A percentile compares a stretch with the other conserved stretches of the same genome.
Conservation (phyloP, 1,139 yeast species). For the Yamadazyma friedrichii region DNA sequence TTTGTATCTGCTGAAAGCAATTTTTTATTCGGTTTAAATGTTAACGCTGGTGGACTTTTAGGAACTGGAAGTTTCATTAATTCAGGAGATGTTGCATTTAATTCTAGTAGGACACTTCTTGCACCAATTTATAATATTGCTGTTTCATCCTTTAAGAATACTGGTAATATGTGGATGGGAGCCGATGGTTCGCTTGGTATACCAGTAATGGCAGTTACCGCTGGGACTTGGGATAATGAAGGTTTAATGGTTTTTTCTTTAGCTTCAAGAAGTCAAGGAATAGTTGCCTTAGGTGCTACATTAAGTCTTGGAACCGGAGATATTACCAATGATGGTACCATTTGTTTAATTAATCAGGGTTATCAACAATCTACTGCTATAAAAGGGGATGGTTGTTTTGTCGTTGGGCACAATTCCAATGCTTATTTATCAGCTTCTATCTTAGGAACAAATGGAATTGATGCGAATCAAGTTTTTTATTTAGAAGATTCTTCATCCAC, state of each 20-base stretch:
- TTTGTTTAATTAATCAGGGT: slow-evolving; percentile 25
- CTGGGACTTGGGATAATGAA: slow-evolving; percentile 22
- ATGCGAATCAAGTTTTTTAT: slow-evolving; percentile 21
- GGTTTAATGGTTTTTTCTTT: slow-evolving; percentile 26
- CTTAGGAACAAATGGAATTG: slow-evolving; percentile 14
- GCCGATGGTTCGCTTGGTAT: slow-evolving; percentile 19
- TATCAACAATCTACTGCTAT: slow-evolving; percentile 25
- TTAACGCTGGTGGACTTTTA: slow-evolving; percentile 1
- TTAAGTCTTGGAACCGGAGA: slow-evolving; percentile 9
- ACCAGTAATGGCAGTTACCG: slow-evolving; percentile 19
- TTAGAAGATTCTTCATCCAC: slow-evolving; percentile 20
- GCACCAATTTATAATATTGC: slow-evolving; percentile 19
- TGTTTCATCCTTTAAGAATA: slow-evolving; percentile 21
- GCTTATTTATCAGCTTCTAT: slow-evolving; percentile 21
- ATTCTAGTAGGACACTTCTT: slow-evolving; percentile 16
- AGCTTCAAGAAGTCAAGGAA: slow-evolving; percentile 17
- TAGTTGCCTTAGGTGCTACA: slow-evolving; percentile 17
- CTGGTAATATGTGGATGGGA: slow-evolving; percentile 27
- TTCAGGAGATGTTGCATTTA: slow-evolving; percentile 14
- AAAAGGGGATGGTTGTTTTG: slow-evolving; percentile 29
- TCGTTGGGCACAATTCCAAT: slow-evolving; percentile 22
- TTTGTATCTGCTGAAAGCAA: slow-evolving; percentile 16
- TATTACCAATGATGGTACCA: slow-evolving; percentile 28
- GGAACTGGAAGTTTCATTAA: slow-evolving; percentile 7
- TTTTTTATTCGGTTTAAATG: slow-evolving; percentile 5